Conservation (phyloP, 805 yeast genomes). For the Candida saitoana region DNA sequence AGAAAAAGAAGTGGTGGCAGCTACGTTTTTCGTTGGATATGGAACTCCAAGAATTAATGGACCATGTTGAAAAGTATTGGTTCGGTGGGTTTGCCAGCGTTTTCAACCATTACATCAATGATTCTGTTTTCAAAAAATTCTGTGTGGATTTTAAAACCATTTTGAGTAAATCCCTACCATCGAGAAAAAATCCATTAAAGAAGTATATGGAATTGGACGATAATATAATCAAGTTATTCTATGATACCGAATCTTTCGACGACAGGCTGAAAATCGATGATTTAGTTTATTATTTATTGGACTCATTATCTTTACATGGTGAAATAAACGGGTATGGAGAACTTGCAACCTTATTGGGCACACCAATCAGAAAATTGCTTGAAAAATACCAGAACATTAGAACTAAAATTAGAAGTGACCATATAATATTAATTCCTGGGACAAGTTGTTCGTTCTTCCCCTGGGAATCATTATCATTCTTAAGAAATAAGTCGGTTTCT, state of each 20-base stretch:
- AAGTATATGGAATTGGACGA: slow-evolving; percentile 14
- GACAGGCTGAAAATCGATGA: slow-evolving; percentile 50
- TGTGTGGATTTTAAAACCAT: slow-evolving; percentile 15
- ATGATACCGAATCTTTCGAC: slow-evolving; percentile 10
- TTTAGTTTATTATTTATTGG: slow-evolving; percentile 58
- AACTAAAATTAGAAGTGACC: slow-evolving; percentile 27
- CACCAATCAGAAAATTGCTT: slow-evolving; percentile 47
- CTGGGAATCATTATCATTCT: slow-evolving; percentile 77
- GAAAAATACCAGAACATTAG: slow-evolving; percentile 17
- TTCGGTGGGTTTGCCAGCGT: slow-evolving; percentile 72
- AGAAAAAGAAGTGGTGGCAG: slow-evolving; percentile 76
- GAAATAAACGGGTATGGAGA: slow-evolving; percentile 63
- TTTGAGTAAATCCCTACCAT: slow-evolving; percentile 13
- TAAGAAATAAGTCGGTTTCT: slow-evolving; percentile 55
- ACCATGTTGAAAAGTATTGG: slow-evolving; percentile 61
- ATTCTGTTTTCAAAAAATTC: slow-evolving; percentile 17
- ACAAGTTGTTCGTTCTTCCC: slow-evolving; percentile 68
- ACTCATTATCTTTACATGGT: slow-evolving; percentile 58
- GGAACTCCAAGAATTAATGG: slow-evolving; percentile 49
- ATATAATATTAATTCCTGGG: slow-evolving; percentile 68
- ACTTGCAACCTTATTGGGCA: slow-evolving; percentile 47
- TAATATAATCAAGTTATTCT: slow-evolving; percentile 18
- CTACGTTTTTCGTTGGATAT: slow-evolving; percentile 59
- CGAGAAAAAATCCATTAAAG: slow-evolving; percentile 5
- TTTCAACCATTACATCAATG: slow-evolving; percentile 38